Evolutionary conservation across 768 basidiomycete species (phyloP).

Genomic region (Gloeopeniophorella convolvens): DNA sequence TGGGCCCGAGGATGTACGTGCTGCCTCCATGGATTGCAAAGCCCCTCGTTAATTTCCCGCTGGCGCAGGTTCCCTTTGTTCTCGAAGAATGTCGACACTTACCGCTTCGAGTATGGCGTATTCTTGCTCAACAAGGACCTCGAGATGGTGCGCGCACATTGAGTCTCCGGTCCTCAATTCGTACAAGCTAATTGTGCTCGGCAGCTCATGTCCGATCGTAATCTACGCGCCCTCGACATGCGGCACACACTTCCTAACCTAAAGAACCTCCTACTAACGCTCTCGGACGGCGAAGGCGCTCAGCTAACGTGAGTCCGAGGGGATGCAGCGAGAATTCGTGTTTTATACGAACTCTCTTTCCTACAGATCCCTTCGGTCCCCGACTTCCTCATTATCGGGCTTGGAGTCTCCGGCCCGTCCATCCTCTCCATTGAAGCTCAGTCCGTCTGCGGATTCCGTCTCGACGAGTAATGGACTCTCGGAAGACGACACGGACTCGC

Average conservation of each 20-base stretch:
- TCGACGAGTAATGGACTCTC: constrained; percentile 22
- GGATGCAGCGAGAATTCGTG: background rate
- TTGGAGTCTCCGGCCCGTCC: constrained; percentile 8
- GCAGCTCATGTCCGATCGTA: constrained; percentile 88
- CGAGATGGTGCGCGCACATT: constrained; percentile 61
- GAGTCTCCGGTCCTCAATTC: background rate
- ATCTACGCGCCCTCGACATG: constrained; percentile 84
- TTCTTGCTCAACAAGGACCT: constrained; percentile 97
- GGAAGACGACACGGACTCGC: constrained; percentile 32
- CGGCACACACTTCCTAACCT: constrained; percentile 95
- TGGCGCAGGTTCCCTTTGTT: constrained; percentile 86
- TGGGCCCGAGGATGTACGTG: constrained; percentile 87
- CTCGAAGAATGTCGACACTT: constrained; percentile 90
- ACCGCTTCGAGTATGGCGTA: constrained; percentile 96
- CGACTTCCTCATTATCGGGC: constrained; percentile 1
- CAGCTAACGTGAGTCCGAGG: constrained; percentile 38
- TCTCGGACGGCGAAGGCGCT: constrained; percentile 63
- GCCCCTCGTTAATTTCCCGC: background rate
- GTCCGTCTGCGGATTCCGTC: background rate
- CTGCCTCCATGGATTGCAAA: background rate
- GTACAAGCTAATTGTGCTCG: constrained; percentile 4
- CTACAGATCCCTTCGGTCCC: background rate
- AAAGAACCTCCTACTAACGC: constrained; percentile 84
- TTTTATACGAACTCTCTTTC: background rate
- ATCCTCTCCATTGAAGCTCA: background rate